Percentiles rank a stretch among this genome's conserved stretches.
These are phyloP conservation scores for Umbelopsis isabellina DNA, from an alignment of 192 early-diverging fungal species.

Conservation along the genomic window DNA sequence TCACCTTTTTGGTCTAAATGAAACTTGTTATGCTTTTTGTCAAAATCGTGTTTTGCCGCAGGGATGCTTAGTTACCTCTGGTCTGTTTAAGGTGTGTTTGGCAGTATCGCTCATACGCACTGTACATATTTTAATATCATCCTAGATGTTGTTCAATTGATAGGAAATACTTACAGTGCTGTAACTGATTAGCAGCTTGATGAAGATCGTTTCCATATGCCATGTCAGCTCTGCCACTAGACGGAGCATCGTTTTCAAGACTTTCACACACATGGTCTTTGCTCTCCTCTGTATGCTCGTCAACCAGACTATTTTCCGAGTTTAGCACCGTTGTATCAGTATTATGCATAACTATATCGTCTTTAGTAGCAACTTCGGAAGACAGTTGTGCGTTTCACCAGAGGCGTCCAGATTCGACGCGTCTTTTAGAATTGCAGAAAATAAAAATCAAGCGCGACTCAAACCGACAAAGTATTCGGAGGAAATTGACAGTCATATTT, in stretches of 20 bases:
- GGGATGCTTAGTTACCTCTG: not conserved
- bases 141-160: too few relatives aligned
- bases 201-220: conserved; percentile 3
- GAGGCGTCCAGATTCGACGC: conserved; percentile 7
- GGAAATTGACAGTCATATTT: too few relatives aligned
- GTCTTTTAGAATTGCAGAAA: not conserved
- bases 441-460: not conserved
- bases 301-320: too few relatives aligned
- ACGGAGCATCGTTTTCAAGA: not conserved
- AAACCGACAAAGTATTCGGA: not conserved
- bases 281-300: not conserved
- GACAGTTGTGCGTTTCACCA: not conserved
- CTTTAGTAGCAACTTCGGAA: too few relatives aligned
- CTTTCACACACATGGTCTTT: not conserved
- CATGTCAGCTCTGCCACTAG: not conserved
- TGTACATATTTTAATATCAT: not conserved
- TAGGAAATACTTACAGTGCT: not conserved
- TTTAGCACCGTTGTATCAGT: too few relatives aligned
- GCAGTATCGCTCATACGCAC: not conserved
- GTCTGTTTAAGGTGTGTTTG: not conserved
- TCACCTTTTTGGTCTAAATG: not conserved
- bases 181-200: conserved; percentile 2
- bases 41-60: too few relatives aligned
- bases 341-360: too few relatives aligned
- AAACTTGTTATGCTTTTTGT: too few relatives aligned